phyloP scores from a whole-genome alignment of 2,329 filamentous ascomycete genomes.

The Fusarium xylarioides region DNA sequence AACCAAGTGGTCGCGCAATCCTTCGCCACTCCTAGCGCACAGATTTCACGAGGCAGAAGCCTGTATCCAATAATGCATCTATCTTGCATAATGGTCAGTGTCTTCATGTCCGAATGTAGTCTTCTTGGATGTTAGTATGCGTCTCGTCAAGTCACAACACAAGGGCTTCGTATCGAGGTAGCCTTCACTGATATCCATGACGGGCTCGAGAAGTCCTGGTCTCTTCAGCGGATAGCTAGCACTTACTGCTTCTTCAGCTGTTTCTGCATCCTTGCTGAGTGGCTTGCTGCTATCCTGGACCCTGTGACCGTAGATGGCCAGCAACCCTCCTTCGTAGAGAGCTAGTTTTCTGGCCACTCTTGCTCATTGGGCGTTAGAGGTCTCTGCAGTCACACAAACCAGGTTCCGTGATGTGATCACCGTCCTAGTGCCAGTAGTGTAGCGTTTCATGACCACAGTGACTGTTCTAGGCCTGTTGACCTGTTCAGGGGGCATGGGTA shows the following conservation, averaged over 20 bases:
- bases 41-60: not conserved
- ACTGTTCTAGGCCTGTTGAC: not conserved
- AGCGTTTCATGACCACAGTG: not conserved
- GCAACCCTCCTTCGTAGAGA: too few relatives aligned
- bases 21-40: not conserved
- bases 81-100: accelerated
- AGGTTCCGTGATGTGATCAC: not conserved
- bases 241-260: not conserved
- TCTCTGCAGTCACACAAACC: not conserved
- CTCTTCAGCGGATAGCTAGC: not conserved
- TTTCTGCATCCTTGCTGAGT: not conserved
- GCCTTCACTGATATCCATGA: not conserved
- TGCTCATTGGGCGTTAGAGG: not conserved
- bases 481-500: not conserved
- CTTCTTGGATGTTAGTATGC: too few relatives aligned
- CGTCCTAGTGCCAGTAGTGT: not conserved
- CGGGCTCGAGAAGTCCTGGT: accelerated
- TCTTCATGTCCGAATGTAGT: accelerated
- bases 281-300: accelerated
- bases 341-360: not conserved
- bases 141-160: not conserved
- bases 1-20: not conserved
- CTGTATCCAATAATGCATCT: not conserved
- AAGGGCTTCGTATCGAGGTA: too few relatives aligned
- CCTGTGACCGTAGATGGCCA: not conserved